Conservation (phyloP, 2,329 filamentous ascomycete species). For the Scorias spongiosa region DNA sequence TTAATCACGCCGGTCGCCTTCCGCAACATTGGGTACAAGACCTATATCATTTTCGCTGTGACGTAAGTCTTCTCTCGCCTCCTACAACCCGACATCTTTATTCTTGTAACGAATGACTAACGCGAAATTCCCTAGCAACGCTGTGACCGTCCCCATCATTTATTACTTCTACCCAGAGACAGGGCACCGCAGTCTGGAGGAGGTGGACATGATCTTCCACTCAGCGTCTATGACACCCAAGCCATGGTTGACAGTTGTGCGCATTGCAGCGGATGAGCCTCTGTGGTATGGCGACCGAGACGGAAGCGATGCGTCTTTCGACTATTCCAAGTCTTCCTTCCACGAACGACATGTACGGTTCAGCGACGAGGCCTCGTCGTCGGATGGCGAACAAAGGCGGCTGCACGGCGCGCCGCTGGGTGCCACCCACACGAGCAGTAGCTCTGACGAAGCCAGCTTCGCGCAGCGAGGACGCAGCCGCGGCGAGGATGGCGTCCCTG, state of each 20-base stretch:
- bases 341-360: constrained; percentile 18
- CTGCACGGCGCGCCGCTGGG: neutral
- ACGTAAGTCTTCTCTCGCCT: constrained; percentile 20
- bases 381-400: constrained; percentile 8
- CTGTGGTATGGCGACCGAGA: constrained; percentile 39
- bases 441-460: neutral
- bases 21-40: constrained; percentile 37
- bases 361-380: constrained; percentile 13
- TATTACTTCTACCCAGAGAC: constrained; percentile 50
- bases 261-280: constrained; percentile 35
- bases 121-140: constrained; percentile 23
- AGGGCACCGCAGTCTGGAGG: constrained; percentile 41
- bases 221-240: constrained; percentile 27
- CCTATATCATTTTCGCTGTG: constrained; percentile 31
- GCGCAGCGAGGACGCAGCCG: neutral
- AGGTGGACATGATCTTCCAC: constrained; percentile 54
- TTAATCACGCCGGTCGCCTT: constrained; percentile 51
- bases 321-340: constrained; percentile 26
- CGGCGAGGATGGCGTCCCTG: neutral
- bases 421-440: neutral
- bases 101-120: neutral
- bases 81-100: neutral
- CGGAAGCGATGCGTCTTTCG: constrained; percentile 35
- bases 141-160: constrained; percentile 38
- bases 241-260: constrained; percentile 34